Evolutionary conservation across 495 filamentous ascomycete genomes (phyloP).

Genomic region (Tuber magnatum): DNA sequence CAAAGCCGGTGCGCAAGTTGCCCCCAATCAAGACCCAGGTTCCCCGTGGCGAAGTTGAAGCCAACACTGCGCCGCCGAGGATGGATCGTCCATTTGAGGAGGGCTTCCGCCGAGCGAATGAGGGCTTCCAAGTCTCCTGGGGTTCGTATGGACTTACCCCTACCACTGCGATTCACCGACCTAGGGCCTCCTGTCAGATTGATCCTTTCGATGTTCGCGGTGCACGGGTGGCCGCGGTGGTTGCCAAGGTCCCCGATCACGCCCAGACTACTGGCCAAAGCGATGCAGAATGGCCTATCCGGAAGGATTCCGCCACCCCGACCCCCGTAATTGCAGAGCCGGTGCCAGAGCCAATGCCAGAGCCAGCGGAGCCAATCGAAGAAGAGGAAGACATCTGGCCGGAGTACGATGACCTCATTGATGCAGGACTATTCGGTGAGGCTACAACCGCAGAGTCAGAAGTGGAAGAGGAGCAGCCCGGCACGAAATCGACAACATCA

Average conservation of each 20-base stretch:
- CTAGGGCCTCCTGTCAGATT: conserved; percentile 21
- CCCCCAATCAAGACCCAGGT: conserved; percentile 32
- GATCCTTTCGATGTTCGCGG: conserved; percentile 29
- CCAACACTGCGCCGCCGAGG: conserved; percentile 28
- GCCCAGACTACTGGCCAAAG: conserved; percentile 18
- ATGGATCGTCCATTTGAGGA: conserved; percentile 32
- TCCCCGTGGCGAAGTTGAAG: conserved; percentile 26
- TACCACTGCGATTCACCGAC: conserved; percentile 18
- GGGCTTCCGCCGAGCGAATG: conserved; percentile 26
- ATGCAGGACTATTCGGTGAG: conserved; percentile 52
- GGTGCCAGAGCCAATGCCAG: conserved; percentile 13
- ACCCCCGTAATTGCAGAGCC: not conserved
- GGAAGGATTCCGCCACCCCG: conserved; percentile 14
- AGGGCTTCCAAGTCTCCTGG: conserved; percentile 40
- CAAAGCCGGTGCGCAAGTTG: conserved; percentile 24
- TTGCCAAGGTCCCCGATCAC: conserved; percentile 14
- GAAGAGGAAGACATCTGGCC: conserved; percentile 85
- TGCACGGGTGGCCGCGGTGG: not conserved
- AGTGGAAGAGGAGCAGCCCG: conserved; percentile 14
- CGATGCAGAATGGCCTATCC: conserved; percentile 27
- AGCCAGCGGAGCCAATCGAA: conserved; percentile 13
- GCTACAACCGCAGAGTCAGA: conserved; percentile 18
- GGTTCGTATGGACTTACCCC: conserved; percentile 29
- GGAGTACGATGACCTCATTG: conserved; percentile 79
- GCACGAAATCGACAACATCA: conserved; percentile 37